Percentiles rank a stretch among this genome's conserved stretches.
These are phyloP conservation scores for Phellopilus nigrolimitatus DNA, from an alignment of 1,284 basidiomycete genomes.

Conservation along the genomic window DNA sequence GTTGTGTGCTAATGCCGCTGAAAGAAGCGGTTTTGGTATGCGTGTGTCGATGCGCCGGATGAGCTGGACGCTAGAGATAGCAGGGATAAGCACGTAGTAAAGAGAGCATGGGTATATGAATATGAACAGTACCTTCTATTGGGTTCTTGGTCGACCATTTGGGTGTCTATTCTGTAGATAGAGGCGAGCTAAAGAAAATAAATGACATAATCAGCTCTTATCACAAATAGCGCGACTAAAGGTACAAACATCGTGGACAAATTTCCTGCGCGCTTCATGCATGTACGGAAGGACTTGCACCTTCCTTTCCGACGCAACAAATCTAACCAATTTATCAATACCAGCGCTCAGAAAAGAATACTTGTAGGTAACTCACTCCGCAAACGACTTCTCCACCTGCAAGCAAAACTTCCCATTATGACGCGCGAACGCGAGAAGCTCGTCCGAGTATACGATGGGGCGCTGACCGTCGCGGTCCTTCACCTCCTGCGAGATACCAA, in stretches of 20 bases:
- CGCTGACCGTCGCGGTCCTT: conserved; percentile 29
- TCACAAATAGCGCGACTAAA: conserved; percentile 2
- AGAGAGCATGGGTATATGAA: neutral
- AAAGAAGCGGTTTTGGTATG: conserved; percentile 67
- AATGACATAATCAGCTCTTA: neutral
- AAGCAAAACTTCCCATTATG: conserved; percentile 63
- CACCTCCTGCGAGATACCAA: conserved; percentile 65
- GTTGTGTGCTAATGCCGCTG: conserved; percentile 32
- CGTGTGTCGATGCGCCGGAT: conserved; percentile 77
- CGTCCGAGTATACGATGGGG: conserved; percentile 54
- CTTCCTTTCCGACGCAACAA: conserved; percentile 63
- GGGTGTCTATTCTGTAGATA: conserved; percentile 75
- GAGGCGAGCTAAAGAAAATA: conserved; percentile 52
- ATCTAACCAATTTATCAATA: conserved; percentile 37
- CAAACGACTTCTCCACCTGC: conserved; percentile 74
- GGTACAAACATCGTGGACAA: conserved; percentile 63
- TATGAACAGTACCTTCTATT: conserved; percentile 38
- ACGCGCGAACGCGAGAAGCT: conserved; percentile 56
- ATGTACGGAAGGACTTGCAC: conserved; percentile 78
- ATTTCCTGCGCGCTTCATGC: conserved; percentile 72
- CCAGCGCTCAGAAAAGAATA: conserved; percentile 1
- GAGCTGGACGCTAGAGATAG: conserved; percentile 59
- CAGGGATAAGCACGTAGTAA: conserved; percentile 13
- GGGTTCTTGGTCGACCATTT: conserved; percentile 84
- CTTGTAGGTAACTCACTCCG: conserved; percentile 50